Evolutionary conservation across 331 rosid genomes (phyloP).

Genomic region (Acacia pycnantha): DNA sequence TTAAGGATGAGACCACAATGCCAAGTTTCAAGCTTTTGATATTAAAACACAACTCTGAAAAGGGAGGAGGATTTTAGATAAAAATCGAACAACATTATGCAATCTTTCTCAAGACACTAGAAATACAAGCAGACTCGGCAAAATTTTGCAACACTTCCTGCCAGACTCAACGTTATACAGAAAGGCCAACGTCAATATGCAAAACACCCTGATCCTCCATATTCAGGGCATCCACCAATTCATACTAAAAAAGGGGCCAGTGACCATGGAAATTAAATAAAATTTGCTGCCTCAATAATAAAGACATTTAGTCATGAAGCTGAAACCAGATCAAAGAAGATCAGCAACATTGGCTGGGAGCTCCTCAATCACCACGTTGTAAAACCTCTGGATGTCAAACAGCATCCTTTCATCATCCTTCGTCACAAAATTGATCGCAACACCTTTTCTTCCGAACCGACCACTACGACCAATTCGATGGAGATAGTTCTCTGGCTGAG

Average conservation of each 20-base stretch:
- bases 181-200: conserved; percentile 19
- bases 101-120: conserved; percentile 17
- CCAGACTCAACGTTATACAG: conserved; percentile 29
- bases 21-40: conserved; percentile 22
- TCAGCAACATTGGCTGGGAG: conserved; percentile 75
- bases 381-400: conserved; percentile 67
- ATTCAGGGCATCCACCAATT: conserved; percentile 23
- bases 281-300: conserved; percentile 29
- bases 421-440: conserved; percentile 70
- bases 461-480: conserved; percentile 80
- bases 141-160: conserved; percentile 35
- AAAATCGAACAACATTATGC: conserved; percentile 22
- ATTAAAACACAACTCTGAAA: conserved; percentile 12
- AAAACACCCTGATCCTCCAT: conserved; percentile 20
- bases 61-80: conserved; percentile 16
- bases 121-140: conserved; percentile 37
- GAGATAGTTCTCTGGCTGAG: conserved; percentile 76
- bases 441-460: conserved; percentile 69
- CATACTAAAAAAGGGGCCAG: conserved; percentile 28
- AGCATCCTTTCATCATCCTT: conserved; percentile 60
- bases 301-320: conserved; percentile 25
- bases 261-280: conserved; percentile 26
- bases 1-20: background rate
- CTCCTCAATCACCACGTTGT: conserved; percentile 64
- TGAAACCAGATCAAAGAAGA: conserved; percentile 52